Base-by-base conservation (phyloP, 2,329 filamentous ascomycete species). In the Penicillium concentricum region DNA sequence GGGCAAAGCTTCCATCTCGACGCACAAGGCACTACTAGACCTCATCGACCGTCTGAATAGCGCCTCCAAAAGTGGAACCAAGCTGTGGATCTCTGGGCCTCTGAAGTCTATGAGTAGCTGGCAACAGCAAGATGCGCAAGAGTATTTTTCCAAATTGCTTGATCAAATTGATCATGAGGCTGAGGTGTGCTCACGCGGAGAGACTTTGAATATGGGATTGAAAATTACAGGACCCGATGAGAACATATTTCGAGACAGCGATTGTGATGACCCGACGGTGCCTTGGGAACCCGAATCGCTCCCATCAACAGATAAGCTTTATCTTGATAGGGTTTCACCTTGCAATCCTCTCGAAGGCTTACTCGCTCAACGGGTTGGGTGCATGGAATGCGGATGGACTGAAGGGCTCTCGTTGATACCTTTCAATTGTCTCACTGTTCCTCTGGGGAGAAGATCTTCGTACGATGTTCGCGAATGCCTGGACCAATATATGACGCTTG, bases 61-160 rank as follows among this genome's bases (percentile, higher is more conserved):
- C 67, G 76, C 83, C 0, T 77, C 81, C 9, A 90, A 92, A 66
- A 87, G 90, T 59, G 91, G 91, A 8, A 83, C 82, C 66, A 88
- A 87, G 20, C 79, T 97, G 15, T 96, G 91, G 91, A 92, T 92
- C 7, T 90, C 91, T 0, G 78, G 83, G 0, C 85, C 88, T 53
- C 78, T 97, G 44, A 96, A 96, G 74, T 92, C 87, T 10, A 95
- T 97, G 88, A 93, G 88, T 73, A 96, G 90, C 30, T 96, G 90
- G 85, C 90, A 95, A 65, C 94, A 97, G 71, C 94, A 99, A 74
- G 94, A 99, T 75, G 94, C 94, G 5, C 94, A 97, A 71, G 94
- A 99, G 73, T 99, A 97, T 73, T 97, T 90, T 67, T 93, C 91
- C 16, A 95, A 93, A 68, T 82, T 99, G 15, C 75, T 97, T 46